Percentiles rank a stretch among this genome's conserved stretches.
Conservation (phyloP, 768 basidiomycete genomes). For the Mycena alexandri region DNA sequence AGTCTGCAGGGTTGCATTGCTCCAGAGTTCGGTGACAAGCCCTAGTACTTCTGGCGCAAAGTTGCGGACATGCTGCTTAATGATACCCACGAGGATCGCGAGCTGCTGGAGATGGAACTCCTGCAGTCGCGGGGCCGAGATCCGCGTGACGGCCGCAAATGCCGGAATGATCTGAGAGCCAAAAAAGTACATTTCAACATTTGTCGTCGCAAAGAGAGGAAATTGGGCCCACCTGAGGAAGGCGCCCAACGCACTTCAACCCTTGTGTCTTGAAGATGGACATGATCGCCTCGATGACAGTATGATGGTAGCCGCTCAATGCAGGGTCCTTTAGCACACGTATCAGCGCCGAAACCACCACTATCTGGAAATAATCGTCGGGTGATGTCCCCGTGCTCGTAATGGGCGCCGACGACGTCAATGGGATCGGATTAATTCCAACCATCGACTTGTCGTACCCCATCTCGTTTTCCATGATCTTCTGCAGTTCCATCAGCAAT, state of each 20-base stretch:
- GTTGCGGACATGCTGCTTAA: slow-evolving; percentile 96
- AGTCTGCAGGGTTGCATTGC: slow-evolving; percentile 84
- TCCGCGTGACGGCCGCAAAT: slow-evolving; percentile 90
- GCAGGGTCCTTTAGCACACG: slow-evolving; percentile 91
- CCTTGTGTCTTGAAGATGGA: slow-evolving; percentile 99
- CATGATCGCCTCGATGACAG: slow-evolving; percentile 99
- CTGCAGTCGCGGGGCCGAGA: slow-evolving; percentile 83
- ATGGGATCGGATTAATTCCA: slow-evolving; percentile 75
- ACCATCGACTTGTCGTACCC: slow-evolving; percentile 69
- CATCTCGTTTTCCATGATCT: slow-evolving; percentile 28
- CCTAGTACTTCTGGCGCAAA: slow-evolving; percentile 88
- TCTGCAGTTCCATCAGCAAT: slow-evolving; percentile 57
- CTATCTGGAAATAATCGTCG: slow-evolving; percentile 98
- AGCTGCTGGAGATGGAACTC: slow-evolving; percentile 97
- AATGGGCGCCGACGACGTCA: slow-evolving; percentile 61
- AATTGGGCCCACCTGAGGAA: slow-evolving; percentile 84
- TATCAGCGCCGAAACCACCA: slow-evolving; percentile 92
- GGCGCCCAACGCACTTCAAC: slow-evolving; percentile 94
- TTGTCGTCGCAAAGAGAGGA: background rate
- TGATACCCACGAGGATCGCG: slow-evolving; percentile 94
- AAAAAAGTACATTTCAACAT: slow-evolving; percentile 15
- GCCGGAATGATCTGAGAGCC: slow-evolving; percentile 88
- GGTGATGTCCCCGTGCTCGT: slow-evolving; percentile 70
- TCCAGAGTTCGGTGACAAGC: slow-evolving; percentile 93
- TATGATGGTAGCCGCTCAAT: slow-evolving; percentile 87